Conservation (phyloP, 164 flowering plant genomes). For the Kalanchoe fedtschenkoi region DNA sequence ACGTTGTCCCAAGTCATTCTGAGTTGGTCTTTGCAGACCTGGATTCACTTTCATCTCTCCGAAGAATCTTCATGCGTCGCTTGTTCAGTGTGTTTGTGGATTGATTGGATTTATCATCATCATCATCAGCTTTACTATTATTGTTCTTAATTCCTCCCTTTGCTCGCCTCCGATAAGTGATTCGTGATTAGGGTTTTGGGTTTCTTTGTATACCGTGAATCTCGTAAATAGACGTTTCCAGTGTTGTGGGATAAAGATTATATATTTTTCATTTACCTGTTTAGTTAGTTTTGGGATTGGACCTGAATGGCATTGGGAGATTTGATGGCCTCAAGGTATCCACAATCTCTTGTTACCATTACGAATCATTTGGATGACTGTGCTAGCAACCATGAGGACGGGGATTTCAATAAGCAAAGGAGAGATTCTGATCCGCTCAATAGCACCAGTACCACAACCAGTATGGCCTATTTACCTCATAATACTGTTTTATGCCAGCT, state of each 20-base stretch:
- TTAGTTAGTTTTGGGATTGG: not conserved
- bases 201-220: too few relatives aligned
- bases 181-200: too few relatives aligned
- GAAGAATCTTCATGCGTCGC: not conserved
- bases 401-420: constrained; percentile 11
- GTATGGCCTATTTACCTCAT: constrained; percentile 79
- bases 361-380: not conserved
- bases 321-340: constrained; percentile 65
- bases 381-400: constrained; percentile 12
- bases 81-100: not conserved
- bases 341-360: not conserved
- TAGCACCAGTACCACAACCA: constrained; percentile 33
- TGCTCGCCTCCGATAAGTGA: too few relatives aligned
- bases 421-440: constrained; percentile 50
- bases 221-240: too few relatives aligned
- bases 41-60: not conserved
- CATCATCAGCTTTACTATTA: too few relatives aligned
- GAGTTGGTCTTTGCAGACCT: not conserved
- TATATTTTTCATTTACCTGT: not conserved
- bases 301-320: constrained; percentile 96
- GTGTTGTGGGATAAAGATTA: too few relatives aligned
- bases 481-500: constrained; percentile 63
- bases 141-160: too few relatives aligned
- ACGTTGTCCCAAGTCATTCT: not conserved
- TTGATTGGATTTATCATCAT: not conserved